These are phyloP conservation scores for Cyberlindnera japonica DNA, from an alignment of 805 yeast species.

Conservation along the genomic window DNA sequence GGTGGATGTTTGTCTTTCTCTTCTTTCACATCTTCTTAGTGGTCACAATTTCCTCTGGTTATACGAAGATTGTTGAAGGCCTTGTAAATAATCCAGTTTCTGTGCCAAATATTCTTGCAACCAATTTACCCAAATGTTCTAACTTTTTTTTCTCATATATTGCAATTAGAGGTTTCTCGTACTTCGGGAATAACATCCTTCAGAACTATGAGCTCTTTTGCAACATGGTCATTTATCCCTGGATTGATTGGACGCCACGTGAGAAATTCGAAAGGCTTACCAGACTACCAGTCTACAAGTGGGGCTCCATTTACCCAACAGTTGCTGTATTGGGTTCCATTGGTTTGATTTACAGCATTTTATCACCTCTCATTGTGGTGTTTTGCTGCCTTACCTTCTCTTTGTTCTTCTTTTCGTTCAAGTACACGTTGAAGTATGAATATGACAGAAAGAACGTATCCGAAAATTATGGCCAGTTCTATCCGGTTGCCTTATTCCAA, in stretches of 20 bases:
- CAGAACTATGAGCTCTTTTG: slow-evolving; percentile 51
- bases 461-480: slow-evolving; percentile 67
- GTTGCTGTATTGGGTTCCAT: slow-evolving; percentile 76
- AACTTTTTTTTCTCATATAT: slow-evolving; percentile 80
- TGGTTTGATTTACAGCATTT: slow-evolving; percentile 71
- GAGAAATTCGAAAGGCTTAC: slow-evolving; percentile 44
- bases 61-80: slow-evolving; percentile 58
- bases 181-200: slow-evolving; percentile 68
- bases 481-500: slow-evolving; percentile 72
- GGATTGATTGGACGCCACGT: slow-evolving; percentile 59
- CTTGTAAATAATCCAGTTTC: slow-evolving; percentile 67
- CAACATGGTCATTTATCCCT: slow-evolving; percentile 32
- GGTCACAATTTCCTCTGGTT: slow-evolving; percentile 79
- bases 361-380: slow-evolving; percentile 73
- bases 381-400: slow-evolving; percentile 55
- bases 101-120: slow-evolving; percentile 67
- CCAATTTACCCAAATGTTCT: slow-evolving; percentile 80
- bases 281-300: slow-evolving; percentile 44
- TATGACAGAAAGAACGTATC: slow-evolving; percentile 48
- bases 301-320: slow-evolving; percentile 80
- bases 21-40: slow-evolving; percentile 83
- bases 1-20: slow-evolving; percentile 72
- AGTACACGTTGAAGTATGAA: slow-evolving; percentile 60
- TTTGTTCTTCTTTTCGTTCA: slow-evolving; percentile 60
- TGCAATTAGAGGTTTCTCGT: slow-evolving; percentile 68